Base-by-base conservation (phyloP, 495 filamentous ascomycete genomes). In the Xylaria longipes region DNA sequence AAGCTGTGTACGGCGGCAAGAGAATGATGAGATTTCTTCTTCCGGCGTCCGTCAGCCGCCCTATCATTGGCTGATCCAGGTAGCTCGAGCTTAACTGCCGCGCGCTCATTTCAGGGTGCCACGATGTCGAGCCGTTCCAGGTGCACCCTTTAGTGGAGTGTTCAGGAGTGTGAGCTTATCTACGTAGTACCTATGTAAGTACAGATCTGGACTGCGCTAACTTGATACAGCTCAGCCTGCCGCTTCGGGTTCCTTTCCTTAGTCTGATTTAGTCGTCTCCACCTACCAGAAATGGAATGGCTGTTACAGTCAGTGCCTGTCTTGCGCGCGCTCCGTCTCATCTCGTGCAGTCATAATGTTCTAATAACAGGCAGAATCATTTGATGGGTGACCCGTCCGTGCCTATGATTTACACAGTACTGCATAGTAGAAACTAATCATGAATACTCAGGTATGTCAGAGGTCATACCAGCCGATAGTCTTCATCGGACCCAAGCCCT, bases 161-260 rank as follows among this genome's bases (percentile, higher is more conserved):
- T n/a, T 5, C 50, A 3, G 27, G 5, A 29, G 27, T n/a, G n/a
- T n/a, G n/a, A n/a, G n/a, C n/a, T n/a, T n/a, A n/a, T n/a, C n/a
- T n/a, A n/a, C n/a, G n/a, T n/a, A n/a, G n/a, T n/a, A n/a, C n/a
- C n/a, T n/a, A n/a, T n/a, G n/a, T n/a, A n/a, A 52, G 15, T 60
- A 37, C 31, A 60, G 57, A 60, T 60, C 57, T 60, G 22, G 57
- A 37, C 37, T 17, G 5, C 62, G 41, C 62, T 65, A 65, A 48
- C 62, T 22, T 14, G 14, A 33, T 46, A 64, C 22, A 46, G 61
- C 22, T 35, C 5, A 29, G 31, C 9, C 5, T 37, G 31, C 33
- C n/a, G n/a, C 25, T 62, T 27, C 9, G 20, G 37, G 58, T 43
- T 43, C 5, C 58, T 43, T n/a, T 17, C 58, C 29, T n/a, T 17